Percentiles rank a stretch among this genome's conserved stretches.
Evolutionary conservation across 176 grass and related monocot genomes (phyloP).

Genomic region (Aegilops umbellulata): DNA sequence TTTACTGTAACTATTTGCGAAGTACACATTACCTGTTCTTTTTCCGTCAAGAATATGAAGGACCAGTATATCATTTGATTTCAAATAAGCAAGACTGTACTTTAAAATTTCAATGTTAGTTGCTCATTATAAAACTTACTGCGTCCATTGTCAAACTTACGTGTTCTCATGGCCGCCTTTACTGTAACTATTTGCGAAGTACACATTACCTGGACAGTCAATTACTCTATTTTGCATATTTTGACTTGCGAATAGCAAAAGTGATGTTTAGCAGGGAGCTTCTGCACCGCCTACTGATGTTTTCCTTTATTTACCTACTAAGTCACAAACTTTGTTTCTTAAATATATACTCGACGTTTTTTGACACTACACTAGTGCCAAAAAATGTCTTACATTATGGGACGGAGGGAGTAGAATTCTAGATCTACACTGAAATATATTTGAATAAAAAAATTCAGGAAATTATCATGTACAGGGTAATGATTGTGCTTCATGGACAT

Average conservation of each 20-base stretch:
- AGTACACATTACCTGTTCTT: background rate
- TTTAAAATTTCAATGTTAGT: background rate
- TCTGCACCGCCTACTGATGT: constrained; percentile 6
- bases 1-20: background rate
- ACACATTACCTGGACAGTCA: background rate
- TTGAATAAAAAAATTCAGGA: background rate
- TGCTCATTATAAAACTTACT: background rate
- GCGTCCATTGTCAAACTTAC: background rate
- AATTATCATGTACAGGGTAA: constrained; percentile 4
- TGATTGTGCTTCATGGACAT: constrained; percentile 21
- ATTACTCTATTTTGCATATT: constrained; percentile 17
- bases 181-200: background rate
- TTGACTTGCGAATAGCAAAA: background rate
- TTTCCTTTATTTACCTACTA: background rate
- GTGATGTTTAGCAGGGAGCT: background rate
- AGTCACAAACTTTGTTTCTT: background rate
- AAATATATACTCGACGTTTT: background rate
- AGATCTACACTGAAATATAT: background rate
- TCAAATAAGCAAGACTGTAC: background rate
- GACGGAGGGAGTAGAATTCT: background rate
- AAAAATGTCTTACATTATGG: too few relatives aligned
- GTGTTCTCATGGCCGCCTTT: background rate
- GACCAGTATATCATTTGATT: background rate
- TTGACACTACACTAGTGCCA: too few relatives aligned
- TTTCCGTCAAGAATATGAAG: background rate